phyloP scores from a whole-genome alignment of 257 asterid genomes.

The Cinchona pubescens region DNA sequence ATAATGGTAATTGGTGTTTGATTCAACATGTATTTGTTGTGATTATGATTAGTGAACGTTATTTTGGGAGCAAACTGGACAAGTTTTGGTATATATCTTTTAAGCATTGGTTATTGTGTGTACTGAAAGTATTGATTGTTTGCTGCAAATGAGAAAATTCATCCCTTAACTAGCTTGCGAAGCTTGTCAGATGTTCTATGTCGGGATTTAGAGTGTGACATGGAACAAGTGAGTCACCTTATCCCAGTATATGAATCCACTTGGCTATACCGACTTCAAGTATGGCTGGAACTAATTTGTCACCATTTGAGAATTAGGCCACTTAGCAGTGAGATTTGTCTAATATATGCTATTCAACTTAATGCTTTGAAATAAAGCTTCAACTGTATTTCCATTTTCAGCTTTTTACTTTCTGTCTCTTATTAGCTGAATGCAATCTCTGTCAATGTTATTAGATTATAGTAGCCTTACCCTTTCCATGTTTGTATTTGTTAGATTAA shows the following conservation, averaged over 20 bases:
- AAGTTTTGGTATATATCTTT: neutral
- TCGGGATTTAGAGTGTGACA: neutral
- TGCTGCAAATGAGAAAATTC: neutral
- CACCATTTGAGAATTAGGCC: neutral
- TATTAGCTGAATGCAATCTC: neutral
- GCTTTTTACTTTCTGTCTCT: neutral
- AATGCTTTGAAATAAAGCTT: neutral
- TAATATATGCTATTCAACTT: neutral
- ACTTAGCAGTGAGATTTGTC: neutral
- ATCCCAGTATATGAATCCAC: neutral
- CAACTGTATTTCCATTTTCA: neutral
- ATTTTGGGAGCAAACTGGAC: neutral
- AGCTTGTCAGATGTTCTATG: neutral
- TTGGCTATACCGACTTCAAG: neutral
- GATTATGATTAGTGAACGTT: neutral
- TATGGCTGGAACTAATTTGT: neutral
- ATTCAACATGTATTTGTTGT: neutral
- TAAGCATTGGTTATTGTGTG: neutral
- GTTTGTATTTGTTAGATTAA: slow-evolving; percentile 27
- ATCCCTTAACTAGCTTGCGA: neutral
- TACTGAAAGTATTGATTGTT: neutral
- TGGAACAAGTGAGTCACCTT: neutral
- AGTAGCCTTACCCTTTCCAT: neutral
- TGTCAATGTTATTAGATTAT: neutral
- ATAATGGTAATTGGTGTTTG: neutral